Percentiles rank a stretch among this genome's conserved stretches.
Evolutionary conservation across 2,329 filamentous ascomycete genomes (phyloP).

Genomic region (Graphilbum sp.): DNA sequence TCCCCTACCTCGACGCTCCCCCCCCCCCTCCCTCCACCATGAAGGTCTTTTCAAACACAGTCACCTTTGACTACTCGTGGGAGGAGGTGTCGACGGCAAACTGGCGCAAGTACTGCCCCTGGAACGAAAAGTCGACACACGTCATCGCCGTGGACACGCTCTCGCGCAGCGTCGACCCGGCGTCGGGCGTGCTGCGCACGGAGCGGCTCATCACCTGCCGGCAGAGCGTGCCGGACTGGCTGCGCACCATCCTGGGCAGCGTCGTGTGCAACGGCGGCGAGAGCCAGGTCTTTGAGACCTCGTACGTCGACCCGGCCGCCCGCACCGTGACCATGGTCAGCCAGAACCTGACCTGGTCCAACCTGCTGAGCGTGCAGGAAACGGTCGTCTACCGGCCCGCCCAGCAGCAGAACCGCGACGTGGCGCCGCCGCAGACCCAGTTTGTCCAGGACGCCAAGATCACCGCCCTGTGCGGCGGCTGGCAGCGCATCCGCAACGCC

Average conservation of each 20-base stretch:
- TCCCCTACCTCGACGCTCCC: not conserved
- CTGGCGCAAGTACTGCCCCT: conserved; percentile 97
- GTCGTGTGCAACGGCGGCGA: conserved; percentile 43
- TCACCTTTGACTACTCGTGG: conserved; percentile 96
- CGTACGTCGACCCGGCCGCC: conserved; percentile 69
- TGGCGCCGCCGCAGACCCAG: conserved; percentile 38
- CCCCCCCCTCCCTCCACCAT: conserved; percentile 29
- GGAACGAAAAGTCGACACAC: conserved; percentile 97
- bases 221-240: conserved; percentile 57
- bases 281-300: conserved; percentile 86
- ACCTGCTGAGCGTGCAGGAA: conserved; percentile 82
- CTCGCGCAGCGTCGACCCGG: conserved; percentile 43
- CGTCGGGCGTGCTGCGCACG: conserved; percentile 43
- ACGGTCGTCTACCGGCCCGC: conserved; percentile 69
- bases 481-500: conserved; percentile 91
- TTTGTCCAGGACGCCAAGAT: conserved; percentile 87
- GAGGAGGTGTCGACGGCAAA: conserved; percentile 94
- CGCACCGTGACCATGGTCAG: conserved; percentile 95
- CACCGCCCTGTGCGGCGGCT: conserved; percentile 86
- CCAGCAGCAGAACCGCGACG: conserved; percentile 41
- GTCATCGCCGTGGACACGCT: conserved; percentile 92
- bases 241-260: conserved; percentile 59
- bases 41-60: conserved; percentile 87
- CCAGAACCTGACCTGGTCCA: conserved; percentile 84
- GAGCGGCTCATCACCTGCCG: conserved; percentile 47